A percentile compares a stretch with the other conserved stretches of the same genome.
Evolutionary conservation across 163 green algal genomes (phyloP).

Genomic region (Coccomyxa subellipsoidea): DNA sequence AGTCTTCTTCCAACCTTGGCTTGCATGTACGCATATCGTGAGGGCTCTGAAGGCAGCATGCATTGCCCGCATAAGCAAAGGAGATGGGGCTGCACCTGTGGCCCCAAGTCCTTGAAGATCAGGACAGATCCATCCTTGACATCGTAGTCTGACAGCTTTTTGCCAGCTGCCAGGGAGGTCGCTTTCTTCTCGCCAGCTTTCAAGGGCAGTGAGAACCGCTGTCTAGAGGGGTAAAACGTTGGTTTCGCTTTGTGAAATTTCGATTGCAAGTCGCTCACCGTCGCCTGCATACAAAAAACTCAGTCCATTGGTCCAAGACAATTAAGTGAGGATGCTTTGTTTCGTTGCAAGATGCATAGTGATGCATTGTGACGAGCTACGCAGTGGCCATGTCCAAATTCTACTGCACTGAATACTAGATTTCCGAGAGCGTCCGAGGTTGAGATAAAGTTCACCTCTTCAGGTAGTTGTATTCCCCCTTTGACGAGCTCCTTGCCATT

Average conservation of each 20-base stretch:
- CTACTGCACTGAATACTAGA: too few species aligned
- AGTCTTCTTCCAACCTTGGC: too few species aligned
- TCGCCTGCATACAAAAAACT: constrained; percentile 44
- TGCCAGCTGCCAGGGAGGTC: constrained; percentile 53
- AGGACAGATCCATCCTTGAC: constrained; percentile 66
- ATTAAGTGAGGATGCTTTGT: too few species aligned
- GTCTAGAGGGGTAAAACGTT: constrained; percentile 64
- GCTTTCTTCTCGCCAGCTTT: constrained; percentile 57
- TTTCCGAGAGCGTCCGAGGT: neutral
- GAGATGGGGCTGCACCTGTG: constrained; percentile 57
- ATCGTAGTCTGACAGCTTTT: constrained; percentile 72
- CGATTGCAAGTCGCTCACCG: constrained; percentile 76
- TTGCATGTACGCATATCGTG: too few species aligned
- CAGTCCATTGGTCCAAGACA: neutral
- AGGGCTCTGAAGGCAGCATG: neutral
- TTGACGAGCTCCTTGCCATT: constrained; percentile 30
- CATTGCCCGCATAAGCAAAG: neutral
- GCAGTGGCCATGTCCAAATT: too few species aligned
- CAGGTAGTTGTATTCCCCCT: constrained; percentile 17
- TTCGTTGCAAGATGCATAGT: too few species aligned
- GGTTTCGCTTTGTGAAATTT: constrained; percentile 59
- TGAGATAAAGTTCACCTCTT: neutral
- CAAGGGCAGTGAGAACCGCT: constrained; percentile 78
- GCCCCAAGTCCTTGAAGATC: constrained; percentile 95
- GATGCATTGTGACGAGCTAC: too few species aligned